Percentiles rank a stretch among this genome's conserved stretches.
These are phyloP conservation scores for Saururus chinensis DNA, from an alignment of 164 flowering plant species.

Conservation along the genomic window DNA sequence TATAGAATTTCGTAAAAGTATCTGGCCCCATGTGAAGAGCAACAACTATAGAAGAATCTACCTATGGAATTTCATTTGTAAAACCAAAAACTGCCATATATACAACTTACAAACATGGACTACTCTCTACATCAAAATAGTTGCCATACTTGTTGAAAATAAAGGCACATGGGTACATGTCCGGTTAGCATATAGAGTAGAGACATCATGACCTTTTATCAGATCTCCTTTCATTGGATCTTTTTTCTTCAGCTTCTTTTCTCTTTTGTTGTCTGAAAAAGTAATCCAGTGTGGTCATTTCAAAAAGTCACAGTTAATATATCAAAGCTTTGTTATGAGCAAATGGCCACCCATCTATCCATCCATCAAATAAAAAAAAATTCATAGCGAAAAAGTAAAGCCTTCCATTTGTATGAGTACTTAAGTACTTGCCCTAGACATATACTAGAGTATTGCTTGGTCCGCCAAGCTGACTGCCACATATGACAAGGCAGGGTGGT, in stretches of 20 bases:
- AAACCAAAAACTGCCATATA: too few relatives aligned
- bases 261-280: neutral
- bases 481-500: neutral
- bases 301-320: too few relatives aligned
- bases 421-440: too few relatives aligned
- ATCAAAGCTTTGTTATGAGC: neutral
- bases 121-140: neutral
- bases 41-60: too few relatives aligned
- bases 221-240: neutral
- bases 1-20: too few relatives aligned
- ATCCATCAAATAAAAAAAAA: too few relatives aligned
- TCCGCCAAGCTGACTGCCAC: neutral
- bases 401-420: too few relatives aligned
- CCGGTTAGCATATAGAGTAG: neutral
- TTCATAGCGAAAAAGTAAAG: too few relatives aligned
- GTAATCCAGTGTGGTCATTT: too few relatives aligned
- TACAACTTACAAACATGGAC: neutral
- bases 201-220: neutral
- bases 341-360: neutral
- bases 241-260: slow-evolving; percentile 4
- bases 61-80: too few relatives aligned
- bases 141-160: neutral
- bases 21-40: too few relatives aligned
- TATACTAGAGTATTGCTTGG: neutral
- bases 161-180: neutral